A percentile compares a stretch with the other conserved stretches of the same genome.
Evolutionary conservation across 2,329 filamentous ascomycete genomes (phyloP).

Genomic region (Parastagonospora avenae): DNA sequence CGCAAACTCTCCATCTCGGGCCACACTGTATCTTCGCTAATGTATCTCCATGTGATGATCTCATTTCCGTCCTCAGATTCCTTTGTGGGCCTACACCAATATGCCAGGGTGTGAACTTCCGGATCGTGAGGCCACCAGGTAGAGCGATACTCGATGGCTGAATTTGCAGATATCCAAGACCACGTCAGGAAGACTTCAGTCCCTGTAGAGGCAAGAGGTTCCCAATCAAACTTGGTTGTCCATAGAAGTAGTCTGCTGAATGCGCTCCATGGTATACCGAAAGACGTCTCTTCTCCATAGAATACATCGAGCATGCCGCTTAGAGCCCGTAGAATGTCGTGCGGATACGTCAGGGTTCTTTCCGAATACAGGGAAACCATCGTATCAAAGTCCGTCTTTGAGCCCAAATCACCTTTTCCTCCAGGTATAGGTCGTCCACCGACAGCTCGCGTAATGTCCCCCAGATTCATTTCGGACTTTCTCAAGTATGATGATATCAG

Average conservation of each 20-base stretch:
- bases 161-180: not conserved
- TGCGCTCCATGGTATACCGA: conserved; percentile 1
- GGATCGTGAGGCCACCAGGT: not conserved
- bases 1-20: no score
- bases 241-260: conserved; percentile 1
- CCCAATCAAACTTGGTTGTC: not conserved
- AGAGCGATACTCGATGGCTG: not conserved
- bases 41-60: no score
- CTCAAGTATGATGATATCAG: no score
- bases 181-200: not conserved
- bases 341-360: not conserved
- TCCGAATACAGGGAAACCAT: conserved; percentile 1
- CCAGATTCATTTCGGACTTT: no score
- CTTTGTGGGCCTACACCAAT: not conserved
- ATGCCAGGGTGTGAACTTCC: not conserved
- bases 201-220: not conserved
- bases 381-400: not conserved
- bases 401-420: not conserved
- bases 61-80: not conserved
- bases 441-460: not conserved
- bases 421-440: not conserved
- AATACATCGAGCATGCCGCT: not conserved
- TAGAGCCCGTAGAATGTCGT: conserved; percentile 5
- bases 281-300: not conserved
- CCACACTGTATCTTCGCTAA: no score